Evolutionary conservation across 2,329 filamentous ascomycete genomes (phyloP).

Genomic region (Talaromyces sp.): DNA sequence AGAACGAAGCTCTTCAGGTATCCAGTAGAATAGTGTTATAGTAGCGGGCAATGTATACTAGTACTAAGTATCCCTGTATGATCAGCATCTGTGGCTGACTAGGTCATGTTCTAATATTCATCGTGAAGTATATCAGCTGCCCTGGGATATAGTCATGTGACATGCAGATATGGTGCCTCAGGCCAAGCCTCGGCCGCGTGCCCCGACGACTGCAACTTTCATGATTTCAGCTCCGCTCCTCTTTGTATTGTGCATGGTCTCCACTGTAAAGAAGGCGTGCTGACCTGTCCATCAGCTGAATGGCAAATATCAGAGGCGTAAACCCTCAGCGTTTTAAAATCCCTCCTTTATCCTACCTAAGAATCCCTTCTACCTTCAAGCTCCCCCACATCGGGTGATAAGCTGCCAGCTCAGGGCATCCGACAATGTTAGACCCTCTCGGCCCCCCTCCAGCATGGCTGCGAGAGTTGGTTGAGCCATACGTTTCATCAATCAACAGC

Average conservation of each 20-base stretch:
- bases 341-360: background rate
- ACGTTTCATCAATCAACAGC: conserved; percentile 55
- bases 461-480: conserved; percentile 50
- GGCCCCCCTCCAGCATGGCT: conserved; percentile 56
- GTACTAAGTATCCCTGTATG: too few relatives aligned
- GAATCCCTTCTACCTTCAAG: background rate
- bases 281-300: conserved; percentile 7
- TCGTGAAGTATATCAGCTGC: conserved; percentile 10
- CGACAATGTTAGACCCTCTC: conserved; percentile 49
- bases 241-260: conserved; percentile 15
- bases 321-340: conserved; percentile 3
- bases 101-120: background rate
- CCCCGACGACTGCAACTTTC: conserved; percentile 6
- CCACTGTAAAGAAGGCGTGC: conserved; percentile 7
- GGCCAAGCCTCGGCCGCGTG: conserved; percentile 20
- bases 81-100: too few relatives aligned
- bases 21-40: background rate
- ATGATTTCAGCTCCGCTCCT: conserved; percentile 10
- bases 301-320: conserved; percentile 13
- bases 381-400: conserved; percentile 22
- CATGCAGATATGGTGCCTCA: conserved; percentile 18
- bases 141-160: conserved; percentile 22
- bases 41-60: too few relatives aligned
- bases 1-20: background rate
- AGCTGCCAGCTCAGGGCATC: conserved; percentile 16